Evolutionary conservation across 2,329 filamentous ascomycete species (phyloP), one percentile per base, ranked within the genome.

Genomic region (Rutstroemia sp.): DNA sequence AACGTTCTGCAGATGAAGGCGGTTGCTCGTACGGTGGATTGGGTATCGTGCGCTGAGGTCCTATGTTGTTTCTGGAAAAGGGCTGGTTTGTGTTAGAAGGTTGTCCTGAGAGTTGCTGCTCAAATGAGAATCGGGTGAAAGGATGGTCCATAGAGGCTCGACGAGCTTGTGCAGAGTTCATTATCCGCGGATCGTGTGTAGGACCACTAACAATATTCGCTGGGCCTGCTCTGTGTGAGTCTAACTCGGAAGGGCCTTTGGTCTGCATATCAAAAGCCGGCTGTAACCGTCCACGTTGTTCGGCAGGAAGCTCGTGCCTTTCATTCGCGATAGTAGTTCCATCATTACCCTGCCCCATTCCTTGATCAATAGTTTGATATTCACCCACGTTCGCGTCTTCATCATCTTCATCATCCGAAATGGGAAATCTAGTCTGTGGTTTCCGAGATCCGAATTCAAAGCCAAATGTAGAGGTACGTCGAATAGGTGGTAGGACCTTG

Each of bases 391-490:
- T 9, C 3, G 21, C 12, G 1, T 5, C 39, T 17, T 39, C 21
- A 5, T 48, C 52, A 10, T 66, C 64, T 17, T 64, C 62, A 23
- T 66, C 64, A 40, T 57, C 51, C 10, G 66, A 63, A 56, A 63
- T 60, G 23, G 65, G 56, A 48, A 66, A 64, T 53, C 63, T 63
- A 56, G 59, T 58, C 52, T 64, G 61, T 59, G 67, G 60, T 58
- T 65, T 53, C 59, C 66, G 58, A 53, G 68, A 57, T 56, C 65
- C 60, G 65, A 71, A 65, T 57, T 66, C 58, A n/a, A 75, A 63
- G 44, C 77, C 77, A 67, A 85, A 80, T 3, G 78, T 80, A 16
- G 82, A 84, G 14, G 75, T 76, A 34, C 80, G 75, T 47, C 80
- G 75, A 57, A 85, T 82, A 1, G 79, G 80, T 3, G 82, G 82